Base-by-base conservation (phyloP, 2,329 filamentous ascomycete genomes). In the Penicillium crustosum region DNA sequence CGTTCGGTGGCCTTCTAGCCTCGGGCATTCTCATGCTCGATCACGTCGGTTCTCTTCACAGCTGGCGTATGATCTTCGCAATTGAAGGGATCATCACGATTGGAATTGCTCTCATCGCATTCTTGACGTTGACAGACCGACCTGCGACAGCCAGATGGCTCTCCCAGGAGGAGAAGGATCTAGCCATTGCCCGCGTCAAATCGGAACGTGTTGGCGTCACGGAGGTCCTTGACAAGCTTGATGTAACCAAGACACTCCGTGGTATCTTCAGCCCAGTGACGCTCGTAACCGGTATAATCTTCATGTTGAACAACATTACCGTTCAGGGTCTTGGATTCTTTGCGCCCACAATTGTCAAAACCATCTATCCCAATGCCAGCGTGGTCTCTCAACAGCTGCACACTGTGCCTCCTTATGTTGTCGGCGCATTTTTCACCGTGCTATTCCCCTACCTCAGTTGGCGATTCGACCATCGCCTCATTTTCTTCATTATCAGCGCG, bases 321-420 rank as follows among this genome's bases (percentile, higher is more conserved):
- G 87, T 90, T 2, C 86, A 89, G 68, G 87, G 87, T 4, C 77
- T 90, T 4, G 85, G 85, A 1, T 89, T 89, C 78, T 90, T 90
- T 72, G 76, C 82, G 0, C 88, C 88, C 0, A 90, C 87, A 0
- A 90, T 91, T 60, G 86, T 91, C 42, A 74, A 75, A 43, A 88
- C 83, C 6, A 89, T 91, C 63, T 90, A 90, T 66, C 84, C 85
- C 0, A 67, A 80, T 2, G 76, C 77, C 54, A 78, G 77, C 15
- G 81, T 85, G 2, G 77, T 90, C 15, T 81, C 80, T 1, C 85
- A 89, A 68, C 89, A 91, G 71, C 82, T 90, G 0, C 83, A 83
- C 61, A 90, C 87, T 0, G 88, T 90, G 0, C 89, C 88, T 0
- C 88, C 88, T 0, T 91, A 90, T 66, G 73, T 87, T 0, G 83